These are phyloP conservation scores for Monilinia aucupariae DNA, from an alignment of 2,329 filamentous ascomycete genomes.

Conservation along the genomic window DNA sequence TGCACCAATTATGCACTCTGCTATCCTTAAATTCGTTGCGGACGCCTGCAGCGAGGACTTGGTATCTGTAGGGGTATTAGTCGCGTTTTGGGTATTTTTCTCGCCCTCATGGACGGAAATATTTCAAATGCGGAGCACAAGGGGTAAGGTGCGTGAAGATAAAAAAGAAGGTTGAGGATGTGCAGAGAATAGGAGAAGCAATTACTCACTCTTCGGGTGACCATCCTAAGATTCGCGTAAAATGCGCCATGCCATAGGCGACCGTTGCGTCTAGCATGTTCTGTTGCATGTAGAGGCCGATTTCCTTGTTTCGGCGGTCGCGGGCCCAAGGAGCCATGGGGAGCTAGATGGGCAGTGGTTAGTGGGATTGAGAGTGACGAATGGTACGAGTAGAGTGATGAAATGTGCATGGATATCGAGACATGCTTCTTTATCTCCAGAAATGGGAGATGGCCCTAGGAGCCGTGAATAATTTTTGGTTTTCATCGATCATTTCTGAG, in stretches of 20 bases:
- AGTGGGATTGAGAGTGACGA: background rate
- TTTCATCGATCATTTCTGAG: too few species aligned
- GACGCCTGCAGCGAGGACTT: constrained; percentile 10
- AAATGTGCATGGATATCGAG: too few species aligned
- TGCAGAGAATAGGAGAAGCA: too few species aligned
- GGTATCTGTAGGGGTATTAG: background rate
- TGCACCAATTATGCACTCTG: constrained; percentile 8
- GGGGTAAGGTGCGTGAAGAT: background rate
- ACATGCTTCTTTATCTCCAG: too few species aligned
- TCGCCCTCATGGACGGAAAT: too few species aligned
- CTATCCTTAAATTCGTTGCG: constrained; percentile 9
- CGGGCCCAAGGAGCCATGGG: constrained; percentile 38
- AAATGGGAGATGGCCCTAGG: background rate
- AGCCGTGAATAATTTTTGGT: too few species aligned
- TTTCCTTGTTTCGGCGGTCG: constrained; percentile 35
- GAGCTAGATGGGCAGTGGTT: constrained; percentile 9
- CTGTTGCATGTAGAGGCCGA: constrained; percentile 25
- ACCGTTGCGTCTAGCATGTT: constrained; percentile 24
- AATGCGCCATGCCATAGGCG: constrained; percentile 19
- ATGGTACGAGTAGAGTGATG: too few species aligned
- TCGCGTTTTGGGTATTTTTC: too few species aligned
- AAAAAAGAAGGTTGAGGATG: too few species aligned
- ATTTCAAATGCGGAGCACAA: too few species aligned
- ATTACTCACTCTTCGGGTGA: constrained; percentile 27
- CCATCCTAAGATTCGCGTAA: constrained; percentile 29